Base-by-base conservation (phyloP, 73 alveolate genomes). In the Paramecium primaurelia region DNA sequence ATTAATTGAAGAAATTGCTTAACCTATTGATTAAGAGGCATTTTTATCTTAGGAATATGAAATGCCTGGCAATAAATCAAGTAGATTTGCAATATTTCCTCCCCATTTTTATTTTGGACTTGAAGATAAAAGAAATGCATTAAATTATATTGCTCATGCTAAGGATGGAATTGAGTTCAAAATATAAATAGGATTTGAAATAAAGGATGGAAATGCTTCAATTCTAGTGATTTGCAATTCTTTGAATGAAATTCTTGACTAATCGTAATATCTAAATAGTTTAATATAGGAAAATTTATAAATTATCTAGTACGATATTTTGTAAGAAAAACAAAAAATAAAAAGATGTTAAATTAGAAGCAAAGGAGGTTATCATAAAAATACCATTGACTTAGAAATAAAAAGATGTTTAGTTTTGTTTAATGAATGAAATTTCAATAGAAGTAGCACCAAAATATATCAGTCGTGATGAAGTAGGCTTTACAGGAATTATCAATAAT, bases 401-500 rank as follows among this genome's bases (percentile, higher is more conserved):
- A 34, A 64, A 34, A 64, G 84, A 64, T 32, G 42, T 32, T 32
- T 64, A 64, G 28, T 32, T 64, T 14, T 32, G 42, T 64, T 64
- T 64, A 26, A 28, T 64, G 42, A 64, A 64, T 64, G 84, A 64
- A 34, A 64, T 64, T 64, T 32, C 28, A 64, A 64, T 64, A 28
- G 84, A 64, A 64, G 84, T 64, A 12, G 42, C 87, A 4, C 20
- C 87, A 14, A 73, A 73, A 73, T 73, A 73, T 18, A 73, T 37
- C 32, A 73, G 87, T 73, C 40, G 87, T 12, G 87, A 73, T 37
- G 87, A 73, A 68, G 87, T 73, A 30, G 87, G 87, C 10, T 73
- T 73, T 73, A 73, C 87, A 2, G 87, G 87, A 12, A 37, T 73
- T 37, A 38, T 73, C 18, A 73, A 73, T 73, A 73, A 73, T 73